Base-by-base conservation (phyloP, 106 monocot species). In the Posidonia australis region DNA sequence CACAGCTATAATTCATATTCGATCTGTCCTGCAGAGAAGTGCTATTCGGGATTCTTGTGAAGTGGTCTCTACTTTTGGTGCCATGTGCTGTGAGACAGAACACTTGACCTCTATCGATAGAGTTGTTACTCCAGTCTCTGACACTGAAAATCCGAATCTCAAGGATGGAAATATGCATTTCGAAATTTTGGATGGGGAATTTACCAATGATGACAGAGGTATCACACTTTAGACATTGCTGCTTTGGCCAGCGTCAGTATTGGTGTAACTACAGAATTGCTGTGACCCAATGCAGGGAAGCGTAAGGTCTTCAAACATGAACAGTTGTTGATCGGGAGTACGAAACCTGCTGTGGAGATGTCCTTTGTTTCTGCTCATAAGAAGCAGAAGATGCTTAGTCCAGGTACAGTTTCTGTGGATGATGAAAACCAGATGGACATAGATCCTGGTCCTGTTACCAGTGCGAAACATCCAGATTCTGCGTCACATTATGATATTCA, bases 271-370 rank as follows among this genome's bases (percentile, higher is more conserved):
- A n/a, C 4, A 18, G 18, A 16, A 60, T 19, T 27, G 42, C 9
- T 41, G 42, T 62, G 5, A 13, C 17, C n/a, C 70, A 76, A 28
- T 67, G 21, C 64, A 64, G 76, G 73, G 19, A 92, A 87, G 69
- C 79, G 80, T 59, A 92, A 81, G 64, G 56, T 44, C 59, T 66
- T 46, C 32, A 75, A 83, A n/a, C 49, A 76, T 74, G 80, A 71
- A 56, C 74, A 26, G 49, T 46, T 36, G 3, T 14, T 51, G 49
- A 26, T 44, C 13, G 64, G 42, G n/a, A 36, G 36, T 36, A 36
- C 7, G 5, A 58, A 70, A 16, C 27, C 17, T 66, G 42, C 62
- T 41, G 14, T 41, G 45, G 75, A 36, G 29, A 60, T 56, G 27
- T 31, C 24, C 64, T 24, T 66, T 10, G 65, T 44, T 66, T 66